These are phyloP conservation scores for Aspergillus hortae DNA, from an alignment of 2,329 filamentous ascomycete species.

Conservation along the genomic window DNA sequence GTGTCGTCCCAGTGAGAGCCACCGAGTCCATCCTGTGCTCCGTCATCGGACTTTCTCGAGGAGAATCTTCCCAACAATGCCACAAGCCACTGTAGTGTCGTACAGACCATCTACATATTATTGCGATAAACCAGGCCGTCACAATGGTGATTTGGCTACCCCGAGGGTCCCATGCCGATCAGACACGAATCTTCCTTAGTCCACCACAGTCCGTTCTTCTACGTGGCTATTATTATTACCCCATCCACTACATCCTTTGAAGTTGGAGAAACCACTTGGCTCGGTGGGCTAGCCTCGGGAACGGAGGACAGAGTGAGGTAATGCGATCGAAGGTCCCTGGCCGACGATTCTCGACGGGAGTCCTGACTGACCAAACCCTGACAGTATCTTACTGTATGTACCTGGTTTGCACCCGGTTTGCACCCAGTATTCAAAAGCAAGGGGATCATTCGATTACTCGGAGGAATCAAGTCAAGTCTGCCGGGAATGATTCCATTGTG, in stretches of 20 bases:
- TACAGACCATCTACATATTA: background rate
- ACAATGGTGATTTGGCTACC: too few species aligned
- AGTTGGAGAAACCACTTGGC: too few species aligned
- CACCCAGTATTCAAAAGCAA: background rate
- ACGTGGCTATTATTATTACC: too few species aligned
- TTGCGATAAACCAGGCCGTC: too few species aligned
- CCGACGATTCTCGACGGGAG: background rate
- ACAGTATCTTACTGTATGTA: conserved; percentile 1
- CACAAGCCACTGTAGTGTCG: background rate
- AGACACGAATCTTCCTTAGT: too few species aligned
- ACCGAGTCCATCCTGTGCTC: too few species aligned
- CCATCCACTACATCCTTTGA: too few species aligned
- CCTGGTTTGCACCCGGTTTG: background rate
- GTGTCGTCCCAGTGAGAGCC: background rate
- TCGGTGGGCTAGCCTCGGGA: too few species aligned
- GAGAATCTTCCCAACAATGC: background rate
- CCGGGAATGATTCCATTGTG: background rate
- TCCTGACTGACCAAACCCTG: background rate
- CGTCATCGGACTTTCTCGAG: too few species aligned
- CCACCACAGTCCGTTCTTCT: too few species aligned
- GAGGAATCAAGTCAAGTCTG: background rate
- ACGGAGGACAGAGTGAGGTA: too few species aligned
- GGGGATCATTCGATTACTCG: background rate
- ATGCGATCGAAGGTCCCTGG: background rate
- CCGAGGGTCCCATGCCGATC: too few species aligned